Evolutionary conservation across 805 yeast genomes (phyloP).

Genomic region (Zygotorulaspora florentina): DNA sequence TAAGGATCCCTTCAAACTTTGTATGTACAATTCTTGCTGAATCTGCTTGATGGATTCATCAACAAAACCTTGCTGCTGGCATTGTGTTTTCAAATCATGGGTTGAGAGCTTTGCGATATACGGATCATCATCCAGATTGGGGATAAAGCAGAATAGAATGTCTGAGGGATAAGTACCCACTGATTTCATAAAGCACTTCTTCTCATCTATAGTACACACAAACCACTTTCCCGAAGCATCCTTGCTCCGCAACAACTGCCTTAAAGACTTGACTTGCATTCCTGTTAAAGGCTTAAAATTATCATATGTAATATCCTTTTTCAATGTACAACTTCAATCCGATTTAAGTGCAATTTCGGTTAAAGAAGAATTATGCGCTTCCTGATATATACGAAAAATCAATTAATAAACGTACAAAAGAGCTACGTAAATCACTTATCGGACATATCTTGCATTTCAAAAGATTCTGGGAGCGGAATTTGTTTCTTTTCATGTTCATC

Average conservation of each 20-base stretch:
- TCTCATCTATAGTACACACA: slow-evolving; percentile 2
- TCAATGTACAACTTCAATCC: too few species aligned
- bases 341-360: not conserved
- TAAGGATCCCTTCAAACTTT: not conserved
- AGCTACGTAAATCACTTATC: slow-evolving; percentile 6
- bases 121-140: slow-evolving; percentile 6
- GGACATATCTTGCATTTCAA: slow-evolving; percentile 34
- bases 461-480: slow-evolving; percentile 22
- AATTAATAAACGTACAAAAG: not conserved
- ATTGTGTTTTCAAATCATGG: slow-evolving; percentile 9
- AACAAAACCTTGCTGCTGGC: slow-evolving; percentile 19
- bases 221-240: slow-evolving; percentile 3
- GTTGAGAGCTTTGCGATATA: slow-evolving; percentile 6
- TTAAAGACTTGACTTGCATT: slow-evolving; percentile 1
- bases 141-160: slow-evolving; percentile 8
- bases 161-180: slow-evolving; percentile 1
- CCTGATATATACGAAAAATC: not conserved
- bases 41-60: slow-evolving; percentile 10
- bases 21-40: slow-evolving; percentile 3
- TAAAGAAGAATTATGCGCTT: too few species aligned
- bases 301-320: too few species aligned
- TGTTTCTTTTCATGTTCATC: slow-evolving; percentile 42
- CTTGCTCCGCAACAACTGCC: not conserved
- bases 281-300: not conserved
- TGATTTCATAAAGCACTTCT: slow-evolving; percentile 5